Base-by-base conservation (phyloP, 2,329 filamentous ascomycete genomes). In the Trichocomaceae sp. region DNA sequence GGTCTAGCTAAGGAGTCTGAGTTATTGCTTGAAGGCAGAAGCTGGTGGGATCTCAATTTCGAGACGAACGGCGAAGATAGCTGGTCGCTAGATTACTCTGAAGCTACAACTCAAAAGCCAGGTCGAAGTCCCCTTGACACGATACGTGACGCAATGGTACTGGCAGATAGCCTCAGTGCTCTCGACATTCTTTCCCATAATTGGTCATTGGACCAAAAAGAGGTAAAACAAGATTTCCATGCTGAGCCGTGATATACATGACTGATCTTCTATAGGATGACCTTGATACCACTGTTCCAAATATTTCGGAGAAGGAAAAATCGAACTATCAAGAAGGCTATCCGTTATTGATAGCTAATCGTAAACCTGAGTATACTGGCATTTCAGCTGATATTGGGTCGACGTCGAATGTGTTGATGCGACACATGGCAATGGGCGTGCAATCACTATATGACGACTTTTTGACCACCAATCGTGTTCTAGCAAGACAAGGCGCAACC, bases 11-110 rank as follows among this genome's bases (percentile, higher is more conserved):
- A 75, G 12, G 81, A 87, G 57, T 79, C 85, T 49, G 84, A 89
- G 61, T 70, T 85, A 2, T 70, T 87, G 58, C 76, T 79, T 44
- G 83, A 90, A 67, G 71, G 78, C 1, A 87, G 86, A 79, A 75
- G 83, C 35, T 80, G 82, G 58, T 92, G 88, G 85, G 72, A 75
- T 19, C 68, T 90, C 29, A 83, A 85, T 62, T 66, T 84, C 20
- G 47, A 50, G 79, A 20, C 48, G n/a, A 48, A 48, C 3, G 19
- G 52, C 13, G 45, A 79, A 15, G 78, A 85, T 56, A 84, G 83
- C 74, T 74, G 69, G 76, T 62, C 70, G 72, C 48, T 61, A 54
- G 59, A 56, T 60, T 69, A 48, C 81, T 47, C 77, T 75, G 3
- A 58, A 29, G 15, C 51, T 12, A 26, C 23, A n/a, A 23, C 52